Evolutionary conservation across 805 yeast species (phyloP), one percentile per base, ranked within the genome.

Genomic region (Yamadazyma akitaensis): DNA sequence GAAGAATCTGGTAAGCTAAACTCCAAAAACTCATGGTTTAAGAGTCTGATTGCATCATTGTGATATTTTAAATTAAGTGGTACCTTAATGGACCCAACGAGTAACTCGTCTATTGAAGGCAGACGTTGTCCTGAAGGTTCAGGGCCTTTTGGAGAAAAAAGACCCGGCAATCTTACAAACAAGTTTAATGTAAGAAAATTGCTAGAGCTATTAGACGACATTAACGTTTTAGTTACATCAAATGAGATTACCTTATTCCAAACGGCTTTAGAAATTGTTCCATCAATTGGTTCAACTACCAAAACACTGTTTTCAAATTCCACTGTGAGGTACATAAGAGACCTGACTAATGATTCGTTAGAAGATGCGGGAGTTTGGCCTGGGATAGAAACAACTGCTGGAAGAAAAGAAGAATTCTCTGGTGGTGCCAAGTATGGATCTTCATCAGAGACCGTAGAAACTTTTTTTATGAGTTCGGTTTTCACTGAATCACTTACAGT

Each of bases 241-340:
- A 94, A 94, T 3, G 91, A 82, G 13, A 96, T 86, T 10, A 89
- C 89, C 56, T 87, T 87, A 64, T 90, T 94, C 81, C 96, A 94
- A 14, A 80, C 79, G 1, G 97, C 92, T 47, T 76, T 72, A 37
- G 79, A 78, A 50, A 89, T 81, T 0, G 96, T 80, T 34, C 96
- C 97, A 44, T 86, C 80, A 25, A 83, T 80, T 2, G 98, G 94
- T 55, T 90, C 96, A 42, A 92, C 82, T 13, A 90, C 78, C 53
- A 94, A 85, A 54, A 91, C 94, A 42, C 92, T 89, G 66, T 94
- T 94, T 67, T 94, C 99, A 62, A 90, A 92, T 66, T 94, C 99
- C 38, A 94, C 75, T 1, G 96, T 89, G 58, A 91, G 77, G 64
- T 88, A 88, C 33, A 94, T 76, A 49, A 96, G 75, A 14, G 94